phyloP scores from a whole-genome alignment of 805 yeast species.

The Sugiyamaella marilandica region DNA sequence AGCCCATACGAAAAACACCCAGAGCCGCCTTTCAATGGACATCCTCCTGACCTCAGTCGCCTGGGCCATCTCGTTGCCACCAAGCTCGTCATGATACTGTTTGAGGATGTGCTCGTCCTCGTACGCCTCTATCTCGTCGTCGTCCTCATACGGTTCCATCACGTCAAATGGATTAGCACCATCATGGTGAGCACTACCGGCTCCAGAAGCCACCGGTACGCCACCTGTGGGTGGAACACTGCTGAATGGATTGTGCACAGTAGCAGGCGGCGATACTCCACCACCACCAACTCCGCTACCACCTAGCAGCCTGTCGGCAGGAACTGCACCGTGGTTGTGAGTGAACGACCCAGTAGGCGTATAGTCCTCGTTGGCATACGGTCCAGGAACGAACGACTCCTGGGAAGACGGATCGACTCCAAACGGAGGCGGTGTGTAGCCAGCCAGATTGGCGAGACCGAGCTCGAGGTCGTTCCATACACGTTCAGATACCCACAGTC shows the following conservation, averaged over 20 bases:
- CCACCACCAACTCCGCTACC: no score
- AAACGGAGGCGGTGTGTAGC: conserved; percentile 3
- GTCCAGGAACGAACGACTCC: conserved; percentile 2
- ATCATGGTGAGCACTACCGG: not conserved
- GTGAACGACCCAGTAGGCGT: conserved; percentile 3
- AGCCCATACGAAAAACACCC: conserved; percentile 39
- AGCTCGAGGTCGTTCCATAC: conserved; percentile 37
- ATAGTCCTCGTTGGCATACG: not conserved
- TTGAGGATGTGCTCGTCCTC: conserved; percentile 3
- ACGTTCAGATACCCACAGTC: conserved; percentile 36
- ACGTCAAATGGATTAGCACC: conserved; percentile 6
- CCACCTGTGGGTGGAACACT: not conserved
- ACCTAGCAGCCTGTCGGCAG: conserved; percentile 1
- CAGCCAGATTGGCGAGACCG: conserved; percentile 11
- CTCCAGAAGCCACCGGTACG: not conserved
- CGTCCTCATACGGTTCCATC: conserved; percentile 14
- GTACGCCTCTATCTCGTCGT: conserved; percentile 14
- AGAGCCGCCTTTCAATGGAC: conserved; percentile 30
- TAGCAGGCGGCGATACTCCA: not conserved
- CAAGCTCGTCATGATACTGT: conserved; percentile 25
- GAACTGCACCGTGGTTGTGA: not conserved
- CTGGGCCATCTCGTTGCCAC: conserved; percentile 29
- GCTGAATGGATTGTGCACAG: not conserved
- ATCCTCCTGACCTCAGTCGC: conserved; percentile 30
- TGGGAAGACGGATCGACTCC: not conserved